phyloP scores from a whole-genome alignment of 73 alveolate species.

The Symbiodinium pilosum region DNA sequence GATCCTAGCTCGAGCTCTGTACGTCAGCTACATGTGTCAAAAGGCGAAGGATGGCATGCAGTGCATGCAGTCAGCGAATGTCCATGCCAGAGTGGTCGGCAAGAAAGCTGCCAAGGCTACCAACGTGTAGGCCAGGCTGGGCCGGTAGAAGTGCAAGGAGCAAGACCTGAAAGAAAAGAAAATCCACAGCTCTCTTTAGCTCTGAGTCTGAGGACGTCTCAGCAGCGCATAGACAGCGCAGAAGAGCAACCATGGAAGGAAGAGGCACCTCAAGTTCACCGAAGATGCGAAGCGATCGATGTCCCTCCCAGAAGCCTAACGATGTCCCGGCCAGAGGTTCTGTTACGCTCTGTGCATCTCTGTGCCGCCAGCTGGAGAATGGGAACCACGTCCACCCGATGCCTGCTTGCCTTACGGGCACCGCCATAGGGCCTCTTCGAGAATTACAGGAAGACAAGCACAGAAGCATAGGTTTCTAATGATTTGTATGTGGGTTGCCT shows the following conservation, averaged over 20 bases:
- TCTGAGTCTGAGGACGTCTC: neutral
- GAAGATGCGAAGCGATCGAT: too few species aligned
- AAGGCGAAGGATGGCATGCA: too few species aligned
- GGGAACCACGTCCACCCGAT: neutral
- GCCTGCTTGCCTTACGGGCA: neutral
- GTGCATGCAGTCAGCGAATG: too few species aligned
- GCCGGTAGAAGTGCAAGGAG: slow-evolving; percentile 61
- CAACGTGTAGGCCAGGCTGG: slow-evolving; percentile 51
- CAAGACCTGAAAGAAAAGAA: slow-evolving; percentile 15
- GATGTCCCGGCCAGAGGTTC: too few species aligned
- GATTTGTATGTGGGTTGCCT: too few species aligned
- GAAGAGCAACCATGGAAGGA: slow-evolving; percentile 75
- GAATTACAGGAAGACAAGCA: too few species aligned
- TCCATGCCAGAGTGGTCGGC: slow-evolving; percentile 13
- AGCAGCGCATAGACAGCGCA: slow-evolving; percentile 60
- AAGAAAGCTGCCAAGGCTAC: slow-evolving; percentile 65
- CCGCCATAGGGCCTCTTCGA: too few species aligned
- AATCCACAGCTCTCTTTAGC: too few species aligned
- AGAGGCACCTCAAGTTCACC: slow-evolving; percentile 21
- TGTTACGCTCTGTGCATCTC: too few species aligned
- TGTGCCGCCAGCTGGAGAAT: neutral
- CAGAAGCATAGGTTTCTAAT: too few species aligned
- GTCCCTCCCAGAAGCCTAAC: too few species aligned
- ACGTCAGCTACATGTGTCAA: too few species aligned
- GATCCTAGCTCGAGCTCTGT: slow-evolving; percentile 20